These are phyloP conservation scores for Pseudoneurospora amorphoporcata DNA, from an alignment of 495 filamentous ascomycete genomes.

Conservation along the genomic window DNA sequence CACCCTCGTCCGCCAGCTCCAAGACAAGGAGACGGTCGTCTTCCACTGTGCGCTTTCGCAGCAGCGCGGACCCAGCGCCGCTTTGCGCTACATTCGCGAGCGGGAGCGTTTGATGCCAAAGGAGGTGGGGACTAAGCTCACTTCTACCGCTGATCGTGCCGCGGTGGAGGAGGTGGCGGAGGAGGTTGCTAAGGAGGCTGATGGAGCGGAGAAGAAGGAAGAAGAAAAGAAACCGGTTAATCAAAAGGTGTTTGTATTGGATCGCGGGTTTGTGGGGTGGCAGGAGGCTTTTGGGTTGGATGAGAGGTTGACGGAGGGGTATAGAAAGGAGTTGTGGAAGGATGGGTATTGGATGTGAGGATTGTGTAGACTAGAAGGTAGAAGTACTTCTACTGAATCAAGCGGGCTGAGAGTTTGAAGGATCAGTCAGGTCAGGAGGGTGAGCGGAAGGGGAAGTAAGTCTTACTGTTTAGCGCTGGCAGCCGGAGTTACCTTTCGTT, in stretches of 20 bases:
- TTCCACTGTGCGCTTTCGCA: conserved; percentile 96
- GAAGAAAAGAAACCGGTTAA: conserved; percentile 17
- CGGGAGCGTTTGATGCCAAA: conserved; percentile 35
- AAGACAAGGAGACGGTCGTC: conserved; percentile 71
- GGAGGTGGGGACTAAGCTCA: conserved; percentile 5
- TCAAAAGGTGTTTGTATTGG: conserved; percentile 72
- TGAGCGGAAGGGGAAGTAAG: not conserved
- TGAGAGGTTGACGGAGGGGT: conserved; percentile 72
- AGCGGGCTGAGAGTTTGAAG: not conserved
- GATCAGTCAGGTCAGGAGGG: not conserved
- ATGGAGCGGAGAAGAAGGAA: conserved; percentile 1
- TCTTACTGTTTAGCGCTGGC: not conserved
- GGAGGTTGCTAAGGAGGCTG: not conserved
- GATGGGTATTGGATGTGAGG: conserved; percentile 40
- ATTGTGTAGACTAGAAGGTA: not conserved
- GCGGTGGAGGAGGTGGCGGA: conserved; percentile 2
- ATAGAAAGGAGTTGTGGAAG: conserved; percentile 77
- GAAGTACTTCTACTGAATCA: not conserved
- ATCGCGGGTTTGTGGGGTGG: conserved; percentile 85
- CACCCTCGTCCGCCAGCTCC: conserved; percentile 67
- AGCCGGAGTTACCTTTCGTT: not conserved
- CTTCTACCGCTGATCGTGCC: not conserved
- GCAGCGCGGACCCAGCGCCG: conserved; percentile 67
- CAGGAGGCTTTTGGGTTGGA: conserved; percentile 80
- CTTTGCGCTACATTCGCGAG: conserved; percentile 58